Evolutionary conservation across 1,284 basidiomycete species (phyloP).

Genomic region (Coriolopsis trogii): DNA sequence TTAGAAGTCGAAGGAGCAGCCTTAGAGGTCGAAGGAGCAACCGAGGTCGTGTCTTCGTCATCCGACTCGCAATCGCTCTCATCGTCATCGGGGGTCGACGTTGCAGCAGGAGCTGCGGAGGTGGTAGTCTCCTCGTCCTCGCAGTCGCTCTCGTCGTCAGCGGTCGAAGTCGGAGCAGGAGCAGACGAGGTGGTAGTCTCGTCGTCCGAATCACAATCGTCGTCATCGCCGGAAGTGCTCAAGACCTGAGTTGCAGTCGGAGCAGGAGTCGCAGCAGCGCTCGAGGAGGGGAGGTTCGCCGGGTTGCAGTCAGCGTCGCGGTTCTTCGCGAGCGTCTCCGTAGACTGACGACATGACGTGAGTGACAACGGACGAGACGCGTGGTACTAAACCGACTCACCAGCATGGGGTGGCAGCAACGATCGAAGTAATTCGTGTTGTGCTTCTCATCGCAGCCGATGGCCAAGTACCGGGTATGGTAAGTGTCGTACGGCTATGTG

Average conservation of each 20-base stretch:
- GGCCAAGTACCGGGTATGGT: constrained; percentile 67
- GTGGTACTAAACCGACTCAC: constrained; percentile 33
- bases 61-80: constrained; percentile 20
- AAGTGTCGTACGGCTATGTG: constrained; percentile 53
- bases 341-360: constrained; percentile 38
- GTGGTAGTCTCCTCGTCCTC: constrained; percentile 27
- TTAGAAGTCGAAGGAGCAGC: constrained; percentile 1
- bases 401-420: constrained; percentile 58
- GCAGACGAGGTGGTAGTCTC: constrained; percentile 20
- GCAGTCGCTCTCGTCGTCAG: constrained; percentile 33
- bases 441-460: constrained; percentile 64
- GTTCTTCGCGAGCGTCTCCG: constrained; percentile 48
- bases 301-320: constrained; percentile 58
- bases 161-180: constrained; percentile 20
- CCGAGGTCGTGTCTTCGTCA: constrained; percentile 10
- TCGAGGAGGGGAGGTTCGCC: constrained; percentile 26
- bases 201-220: constrained; percentile 32
- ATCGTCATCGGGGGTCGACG: constrained; percentile 15
- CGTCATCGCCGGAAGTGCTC: constrained; percentile 19
- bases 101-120: constrained; percentile 17
- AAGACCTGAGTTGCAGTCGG: constrained; percentile 29
- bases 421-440: constrained; percentile 66
- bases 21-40: constrained; percentile 15
- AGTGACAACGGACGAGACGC: not conserved
- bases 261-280: constrained; percentile 28